Conservation (phyloP, 2,329 filamentous ascomycete genomes). For the Trichoderma atroviride region DNA sequence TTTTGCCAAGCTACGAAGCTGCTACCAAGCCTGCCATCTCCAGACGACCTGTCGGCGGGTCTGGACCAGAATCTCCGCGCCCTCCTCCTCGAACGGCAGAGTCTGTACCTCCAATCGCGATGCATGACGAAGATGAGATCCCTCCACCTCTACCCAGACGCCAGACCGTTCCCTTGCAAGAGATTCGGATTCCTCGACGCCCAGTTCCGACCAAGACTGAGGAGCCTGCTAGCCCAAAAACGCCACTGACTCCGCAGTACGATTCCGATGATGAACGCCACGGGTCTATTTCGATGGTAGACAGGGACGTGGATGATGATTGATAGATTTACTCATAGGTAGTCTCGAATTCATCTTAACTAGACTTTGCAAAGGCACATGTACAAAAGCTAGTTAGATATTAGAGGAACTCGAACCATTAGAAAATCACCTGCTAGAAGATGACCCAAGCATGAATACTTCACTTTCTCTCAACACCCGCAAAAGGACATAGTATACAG, state of each 20-base stretch:
- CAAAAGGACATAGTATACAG: not conserved
- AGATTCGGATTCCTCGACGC: slow-evolving; percentile 15
- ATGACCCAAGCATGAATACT: not conserved
- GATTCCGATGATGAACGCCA: slow-evolving; percentile 42
- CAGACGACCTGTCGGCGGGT: slow-evolving; percentile 24
- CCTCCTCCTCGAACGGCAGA: not conserved
- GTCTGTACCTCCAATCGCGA: slow-evolving; percentile 1
- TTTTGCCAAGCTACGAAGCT: slow-evolving; percentile 30
- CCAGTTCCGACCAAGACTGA: slow-evolving; percentile 13
- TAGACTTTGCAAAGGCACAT: not conserved
- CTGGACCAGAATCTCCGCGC: not conserved
- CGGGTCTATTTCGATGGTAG: slow-evolving; percentile 43
- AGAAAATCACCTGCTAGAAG: not conserved
- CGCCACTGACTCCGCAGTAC: slow-evolving; percentile 36
- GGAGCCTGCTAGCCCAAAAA: slow-evolving; percentile 13
- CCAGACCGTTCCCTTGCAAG: slow-evolving; percentile 13
- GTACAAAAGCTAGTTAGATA: not conserved
- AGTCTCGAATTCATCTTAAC: too few relatives aligned
- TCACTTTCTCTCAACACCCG: not conserved
- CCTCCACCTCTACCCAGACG: slow-evolving; percentile 19
- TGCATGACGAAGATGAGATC: not conserved
- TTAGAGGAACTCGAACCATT: not conserved
- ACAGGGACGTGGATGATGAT: slow-evolving; percentile 40
- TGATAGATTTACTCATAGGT: not conserved
- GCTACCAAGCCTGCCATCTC: slow-evolving; percentile 32